Percentiles rank a stretch among this genome's conserved stretches.
phyloP scores from a whole-genome alignment of 2,329 filamentous ascomycete genomes.

The Xylaria digitata region DNA sequence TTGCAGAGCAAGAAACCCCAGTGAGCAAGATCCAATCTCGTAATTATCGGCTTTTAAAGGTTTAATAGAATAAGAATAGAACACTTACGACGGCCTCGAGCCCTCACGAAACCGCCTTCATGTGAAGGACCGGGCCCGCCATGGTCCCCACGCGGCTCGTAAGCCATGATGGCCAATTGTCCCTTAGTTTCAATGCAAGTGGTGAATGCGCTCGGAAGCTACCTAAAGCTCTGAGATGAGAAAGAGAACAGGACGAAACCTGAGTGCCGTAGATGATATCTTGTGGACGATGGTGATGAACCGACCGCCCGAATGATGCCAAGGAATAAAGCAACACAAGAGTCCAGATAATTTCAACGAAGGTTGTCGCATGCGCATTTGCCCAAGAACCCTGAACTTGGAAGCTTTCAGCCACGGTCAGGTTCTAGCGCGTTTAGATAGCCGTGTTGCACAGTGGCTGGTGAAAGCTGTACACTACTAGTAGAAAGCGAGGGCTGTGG shows the following conservation, averaged over 20 bases:
- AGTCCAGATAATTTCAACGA: slow-evolving; percentile 5
- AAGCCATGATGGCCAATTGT: slow-evolving; percentile 57
- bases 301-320: slow-evolving; percentile 1
- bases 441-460: slow-evolving; percentile 14
- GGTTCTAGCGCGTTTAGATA: slow-evolving; percentile 10
- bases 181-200: slow-evolving; percentile 16
- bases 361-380: slow-evolving; percentile 20
- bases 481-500: neutral
- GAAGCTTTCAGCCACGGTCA: slow-evolving; percentile 35
- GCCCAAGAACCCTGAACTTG: slow-evolving; percentile 4
- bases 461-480: neutral
- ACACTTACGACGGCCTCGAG: slow-evolving; percentile 64
- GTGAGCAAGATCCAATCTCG: neutral
- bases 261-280: neutral
- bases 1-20: neutral
- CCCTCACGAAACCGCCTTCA: slow-evolving; percentile 58
- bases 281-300: neutral
- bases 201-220: neutral
- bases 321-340: slow-evolving; percentile 19
- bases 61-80: slow-evolving; percentile 15
- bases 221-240: slow-evolving; percentile 2
- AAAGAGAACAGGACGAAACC: neutral
- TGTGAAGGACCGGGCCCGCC: slow-evolving; percentile 54
- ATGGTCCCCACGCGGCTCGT: slow-evolving; percentile 65
- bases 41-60: neutral